phyloP scores from a whole-genome alignment of 371 early-diverging fungal species.

The Mucor circinelloides region DNA sequence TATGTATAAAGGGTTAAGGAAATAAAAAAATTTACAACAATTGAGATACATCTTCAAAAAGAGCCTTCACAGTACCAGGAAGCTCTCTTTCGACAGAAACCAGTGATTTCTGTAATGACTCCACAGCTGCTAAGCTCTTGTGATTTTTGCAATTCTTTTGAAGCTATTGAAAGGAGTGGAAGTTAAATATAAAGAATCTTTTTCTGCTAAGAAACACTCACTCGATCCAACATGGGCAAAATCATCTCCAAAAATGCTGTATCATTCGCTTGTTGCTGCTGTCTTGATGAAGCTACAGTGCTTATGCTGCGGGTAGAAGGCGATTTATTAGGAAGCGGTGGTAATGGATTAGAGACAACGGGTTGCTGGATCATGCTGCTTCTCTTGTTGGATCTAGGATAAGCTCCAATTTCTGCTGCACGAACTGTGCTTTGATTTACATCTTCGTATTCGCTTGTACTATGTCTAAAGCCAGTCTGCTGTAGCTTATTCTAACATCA shows the following conservation, averaged over 20 bases:
- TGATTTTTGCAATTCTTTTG: constrained; percentile 50
- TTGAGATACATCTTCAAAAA: constrained; percentile 55
- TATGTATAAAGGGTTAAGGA: background rate
- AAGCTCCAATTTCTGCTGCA: constrained; percentile 26
- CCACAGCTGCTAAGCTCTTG: constrained; percentile 58
- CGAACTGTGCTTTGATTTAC: constrained; percentile 42
- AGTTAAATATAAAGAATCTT: background rate
- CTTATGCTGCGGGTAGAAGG: constrained; percentile 42
- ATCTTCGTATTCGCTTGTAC: constrained; percentile 27
- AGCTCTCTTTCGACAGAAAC: constrained; percentile 63
- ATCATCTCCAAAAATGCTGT: constrained; percentile 33
- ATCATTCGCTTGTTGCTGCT: constrained; percentile 19
- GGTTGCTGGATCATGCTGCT: constrained; percentile 21
- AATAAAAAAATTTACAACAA: constrained; percentile 15
- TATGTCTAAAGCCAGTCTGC: constrained; percentile 23
- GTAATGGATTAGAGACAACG: constrained; percentile 18
- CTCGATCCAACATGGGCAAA: constrained; percentile 41
- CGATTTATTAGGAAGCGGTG: constrained; percentile 28
- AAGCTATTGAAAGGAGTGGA: constrained; percentile 27
- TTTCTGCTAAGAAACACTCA: constrained; percentile 10
- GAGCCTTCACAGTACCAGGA: constrained; percentile 59
- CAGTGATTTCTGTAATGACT: constrained; percentile 60
- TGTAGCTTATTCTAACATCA: constrained; percentile 18
- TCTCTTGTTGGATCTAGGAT: constrained; percentile 10
- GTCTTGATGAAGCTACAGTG: constrained; percentile 17